Evolutionary conservation across 257 asterid genomes (phyloP), one percentile per base, ranked within the genome.

Genomic region (Cordia subcordata): DNA sequence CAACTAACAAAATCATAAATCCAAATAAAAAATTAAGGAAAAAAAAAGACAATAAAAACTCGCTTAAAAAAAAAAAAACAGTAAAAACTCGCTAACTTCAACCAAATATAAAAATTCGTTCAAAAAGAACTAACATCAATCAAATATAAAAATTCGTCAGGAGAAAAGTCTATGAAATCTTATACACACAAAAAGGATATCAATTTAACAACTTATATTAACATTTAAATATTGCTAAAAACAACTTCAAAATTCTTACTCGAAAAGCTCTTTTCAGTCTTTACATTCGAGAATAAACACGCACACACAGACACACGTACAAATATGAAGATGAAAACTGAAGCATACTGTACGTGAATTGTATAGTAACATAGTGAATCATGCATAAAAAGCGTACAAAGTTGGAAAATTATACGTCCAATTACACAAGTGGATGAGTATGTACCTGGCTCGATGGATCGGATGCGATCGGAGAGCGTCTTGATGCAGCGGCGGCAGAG

Each of bases 401-500:
- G 12, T 17, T 19, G 32, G 17, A 12, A 1, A 18, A 10, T 19
- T 52, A 11, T n/a, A 21, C 8, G 13, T 8, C 1, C 0, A 21
- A 0, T 18, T 18, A 51, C 12, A 55, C 12, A 22, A 22, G 12
- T 38, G 47, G 19, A 33, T 33, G n/a, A n/a, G 35, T 8, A 42
- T 2, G 10, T 16, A 76, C 85, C 77, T 49, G 53, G 60, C 57
- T 70, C 68, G 63, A 93, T 82, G 11, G 95, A 93, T 80, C 85
- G 86, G 81, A 78, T 62, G 39, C 78, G 81, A 64, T 61, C 76
- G 46, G 80, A 74, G 55, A 78, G 78, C 37, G 57, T 78, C 1
- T 6, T 23, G 15, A 64, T 59, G 54, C 99, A 89, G 16, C 79
- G 66, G 21, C 57, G 57, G 79, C 99, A 93, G 63, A 93, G 96